Evolutionary conservation across 352 stramenopile genomes (phyloP), one percentile per base, ranked within the genome.

Genomic region (Phytophthora citrophthora): DNA sequence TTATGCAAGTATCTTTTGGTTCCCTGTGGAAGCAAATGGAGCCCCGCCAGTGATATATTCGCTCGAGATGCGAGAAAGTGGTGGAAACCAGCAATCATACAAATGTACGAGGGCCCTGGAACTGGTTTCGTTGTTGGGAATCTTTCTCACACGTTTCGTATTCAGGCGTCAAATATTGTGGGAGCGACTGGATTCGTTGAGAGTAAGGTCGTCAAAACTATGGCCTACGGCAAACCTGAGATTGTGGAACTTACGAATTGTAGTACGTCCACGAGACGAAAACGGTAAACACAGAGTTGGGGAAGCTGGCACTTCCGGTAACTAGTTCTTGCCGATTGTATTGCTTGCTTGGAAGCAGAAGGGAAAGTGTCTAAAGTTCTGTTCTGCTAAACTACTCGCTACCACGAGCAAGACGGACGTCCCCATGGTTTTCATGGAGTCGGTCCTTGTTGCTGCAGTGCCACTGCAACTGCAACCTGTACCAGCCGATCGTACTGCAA

Each of bases 1-100:
- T 39, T 94, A 90, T 54, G 77, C 82, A 43, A 90, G 81, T 38
- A 70, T 93, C 12, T 90, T 90, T 31, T 94, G 86, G 86, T 78
- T 81, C 2, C 79, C 68, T 20, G 83, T 86, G 1, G 57, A 72
- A 13, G 69, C 84, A 10, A 79, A 91, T 52, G 83, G 86, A 5
- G 79, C 83, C 15, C 64, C 79, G 5, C 80, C 83, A 15, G 77
- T 89, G 2, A 66, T 86, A 12, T 94, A 91, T 51, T 72, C 70
- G 1, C 48, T 94, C 5, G 86, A 93, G 46, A 70, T 86, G 31
- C 64, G 79, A 4, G 77, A 90, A 43, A 73, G 53, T 23, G 51
- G 64, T 9, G 52, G 47, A n/a, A 34, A 40, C 10, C 59, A 69
- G 32, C 69, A 74, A 15, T 73, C 64, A 26, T 49, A 5, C 62